Conservation (phyloP, 306 rosid species). For the Mucuna pruriens region DNA sequence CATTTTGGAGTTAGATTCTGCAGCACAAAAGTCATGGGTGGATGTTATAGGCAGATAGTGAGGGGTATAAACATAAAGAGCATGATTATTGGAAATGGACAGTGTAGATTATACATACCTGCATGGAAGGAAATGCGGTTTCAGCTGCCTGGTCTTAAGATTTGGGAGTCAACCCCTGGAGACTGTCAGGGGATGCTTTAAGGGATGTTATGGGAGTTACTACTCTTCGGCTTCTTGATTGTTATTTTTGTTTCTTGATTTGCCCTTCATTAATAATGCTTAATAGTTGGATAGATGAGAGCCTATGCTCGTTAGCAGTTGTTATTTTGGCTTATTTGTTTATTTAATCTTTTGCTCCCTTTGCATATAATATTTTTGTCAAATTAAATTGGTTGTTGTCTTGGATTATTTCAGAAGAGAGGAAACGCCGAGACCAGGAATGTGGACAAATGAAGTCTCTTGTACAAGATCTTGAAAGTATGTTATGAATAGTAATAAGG, state of each 20-base stretch:
- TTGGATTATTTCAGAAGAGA: conserved; percentile 63
- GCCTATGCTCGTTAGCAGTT: conserved; percentile 7
- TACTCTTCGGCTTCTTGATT: not conserved
- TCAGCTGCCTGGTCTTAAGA: not conserved
- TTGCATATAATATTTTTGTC: conserved; percentile 11
- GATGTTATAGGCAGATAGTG: not conserved
- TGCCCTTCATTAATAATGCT: conserved; percentile 11
- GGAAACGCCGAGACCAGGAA: conserved; percentile 65
- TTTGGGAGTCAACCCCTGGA: not conserved
- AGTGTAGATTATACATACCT: not conserved
- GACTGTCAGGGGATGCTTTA: not conserved
- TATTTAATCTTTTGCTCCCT: conserved; percentile 5
- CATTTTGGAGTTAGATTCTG: not conserved
- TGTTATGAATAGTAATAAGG: conserved; percentile 36
- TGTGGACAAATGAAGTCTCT: conserved; percentile 74
- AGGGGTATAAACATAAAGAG: not conserved
- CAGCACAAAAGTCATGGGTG: not conserved
- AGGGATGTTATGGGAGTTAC: not conserved
- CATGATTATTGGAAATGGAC: not conserved
- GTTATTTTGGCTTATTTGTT: conserved; percentile 21
- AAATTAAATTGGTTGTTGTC: not conserved
- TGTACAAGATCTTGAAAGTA: conserved; percentile 87
- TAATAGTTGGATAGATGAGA: not conserved
- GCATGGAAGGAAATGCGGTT: not conserved
- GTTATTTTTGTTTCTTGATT: not conserved